Base-by-base conservation (phyloP, 2,329 filamentous ascomycete genomes). In the Sphaerulina musiva region DNA sequence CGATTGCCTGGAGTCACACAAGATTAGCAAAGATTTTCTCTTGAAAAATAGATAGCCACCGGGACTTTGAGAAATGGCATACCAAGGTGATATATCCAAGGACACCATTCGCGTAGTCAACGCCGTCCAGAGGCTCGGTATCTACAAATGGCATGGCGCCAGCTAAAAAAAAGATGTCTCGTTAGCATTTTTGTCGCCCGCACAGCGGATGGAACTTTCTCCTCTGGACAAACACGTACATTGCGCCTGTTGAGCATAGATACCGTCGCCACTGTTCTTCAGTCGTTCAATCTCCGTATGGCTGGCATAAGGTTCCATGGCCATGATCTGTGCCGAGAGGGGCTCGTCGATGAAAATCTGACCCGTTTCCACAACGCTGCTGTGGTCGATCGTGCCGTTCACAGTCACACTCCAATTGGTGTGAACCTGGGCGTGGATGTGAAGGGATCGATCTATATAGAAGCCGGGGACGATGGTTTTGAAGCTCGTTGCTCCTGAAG, bases 341-440 rank as follows among this genome's bases (percentile, higher is more conserved):
- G 38, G 44, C 31, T 54, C 55, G 9, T 40, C 44, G 10, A 58
- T 44, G 52, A 57, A 57, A 17, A 57, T 54, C 47, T 57, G 55
- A 6, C 51, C 55, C 4, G 55, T 57, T 32, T 57, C 55, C 17
- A 54, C 45, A 14, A 57, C 47, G 2, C 51, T 41, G 14, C 55
- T 50, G 6, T 20, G n/a, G 38, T 32, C 40, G 14, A 54, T 41
- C n/a, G 51, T 52, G 12, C 55, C 55, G 31, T 58, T 58, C 8
- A 26, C 14, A 9, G 43, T 55, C 7, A 58, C 48, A 34, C 41
- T 49, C 56, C 56, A 58, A 20, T 55, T 23, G n/a, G 52, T 46
- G 52, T 58, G 45, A 2, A 53, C 56, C 39, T 58, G 56, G 11
- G 47, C 48, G 46, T 58, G 56, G 45, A 55, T 58, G 36, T 58